Conservation (phyloP, 768 basidiomycete species). For the Mycena indigotica region DNA sequence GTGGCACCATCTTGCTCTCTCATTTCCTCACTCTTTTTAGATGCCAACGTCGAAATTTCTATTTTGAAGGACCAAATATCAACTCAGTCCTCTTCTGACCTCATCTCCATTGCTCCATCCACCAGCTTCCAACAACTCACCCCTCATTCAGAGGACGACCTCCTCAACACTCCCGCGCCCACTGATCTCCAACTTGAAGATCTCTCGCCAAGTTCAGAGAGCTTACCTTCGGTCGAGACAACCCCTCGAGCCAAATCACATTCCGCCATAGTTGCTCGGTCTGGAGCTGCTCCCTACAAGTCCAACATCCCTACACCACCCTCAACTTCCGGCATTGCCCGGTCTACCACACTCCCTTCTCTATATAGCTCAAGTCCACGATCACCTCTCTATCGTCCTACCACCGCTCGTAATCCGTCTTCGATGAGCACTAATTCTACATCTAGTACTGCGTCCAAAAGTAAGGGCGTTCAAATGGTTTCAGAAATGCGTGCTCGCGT, state of each 20-base stretch:
- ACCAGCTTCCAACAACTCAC: constrained; percentile 30
- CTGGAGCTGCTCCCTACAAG: constrained; percentile 50
- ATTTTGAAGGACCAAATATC: constrained; percentile 79
- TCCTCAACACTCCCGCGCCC: constrained; percentile 61
- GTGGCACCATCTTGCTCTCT: constrained; percentile 17
- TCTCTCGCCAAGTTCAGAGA: constrained; percentile 48
- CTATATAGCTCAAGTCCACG: constrained; percentile 54
- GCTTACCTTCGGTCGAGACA: constrained; percentile 36
- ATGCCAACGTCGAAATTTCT: constrained; percentile 81
- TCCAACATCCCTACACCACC: constrained; percentile 49
- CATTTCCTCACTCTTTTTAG: constrained; percentile 40
- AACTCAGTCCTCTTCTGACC: constrained; percentile 26
- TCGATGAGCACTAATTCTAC: constrained; percentile 43
- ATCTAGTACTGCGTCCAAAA: constrained; percentile 59
- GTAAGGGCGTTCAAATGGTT: constrained; percentile 89
- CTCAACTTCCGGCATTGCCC: constrained; percentile 44
- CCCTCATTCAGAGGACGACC: constrained; percentile 52
- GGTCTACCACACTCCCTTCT: constrained; percentile 61
- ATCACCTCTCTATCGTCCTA: constrained; percentile 43
- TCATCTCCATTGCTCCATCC: constrained; percentile 38
- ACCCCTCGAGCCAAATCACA: constrained; percentile 45
- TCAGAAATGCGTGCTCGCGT: constrained; percentile 89
- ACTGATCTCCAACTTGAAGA: constrained; percentile 64
- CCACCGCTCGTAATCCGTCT: constrained; percentile 40
- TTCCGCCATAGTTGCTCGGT: constrained; percentile 51